phyloP scores from a whole-genome alignment of 2,329 filamentous ascomycete genomes.

The Diplocarpon rosae region DNA sequence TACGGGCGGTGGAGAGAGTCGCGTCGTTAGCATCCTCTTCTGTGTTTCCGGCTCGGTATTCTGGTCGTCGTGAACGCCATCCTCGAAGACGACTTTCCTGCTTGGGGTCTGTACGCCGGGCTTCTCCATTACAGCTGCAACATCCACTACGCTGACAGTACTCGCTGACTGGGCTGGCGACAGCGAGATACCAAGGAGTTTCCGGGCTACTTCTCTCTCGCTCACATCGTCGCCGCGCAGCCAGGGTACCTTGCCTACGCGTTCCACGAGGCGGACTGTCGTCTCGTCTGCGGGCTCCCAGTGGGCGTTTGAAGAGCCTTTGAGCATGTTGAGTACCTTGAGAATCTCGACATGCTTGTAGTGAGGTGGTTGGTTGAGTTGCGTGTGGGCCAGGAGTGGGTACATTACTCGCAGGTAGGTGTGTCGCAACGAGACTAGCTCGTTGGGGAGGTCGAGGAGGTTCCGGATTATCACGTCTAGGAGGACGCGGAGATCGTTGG shows the following conservation, averaged over 20 bases:
- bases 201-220: conserved; percentile 40
- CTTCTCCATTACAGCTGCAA: conserved; percentile 71
- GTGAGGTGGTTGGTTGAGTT: conserved; percentile 73
- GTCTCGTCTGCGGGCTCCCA: conserved; percentile 76
- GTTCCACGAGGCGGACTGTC: conserved; percentile 62
- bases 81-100: conserved; percentile 34
- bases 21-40: conserved; percentile 6
- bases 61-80: conserved; percentile 15
- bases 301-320: conserved; percentile 55
- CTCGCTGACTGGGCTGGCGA: conserved; percentile 56
- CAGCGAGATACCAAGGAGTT: conserved; percentile 61
- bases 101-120: conserved; percentile 75
- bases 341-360: conserved; percentile 86
- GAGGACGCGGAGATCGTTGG: conserved; percentile 87
- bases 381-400: conserved; percentile 82
- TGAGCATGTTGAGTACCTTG: conserved; percentile 62
- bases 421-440: conserved; percentile 66
- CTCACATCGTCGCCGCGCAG: conserved; percentile 37
- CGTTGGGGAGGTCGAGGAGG: conserved; percentile 85
- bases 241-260: conserved; percentile 65
- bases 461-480: conserved; percentile 95
- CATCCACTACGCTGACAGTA: conserved; percentile 63
- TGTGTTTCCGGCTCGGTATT: conserved; percentile 7
- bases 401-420: conserved; percentile 91
- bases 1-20: conserved; percentile 12